A percentile compares a stretch with the other conserved stretches of the same genome.
These are phyloP conservation scores for Cicer judaicum DNA, from an alignment of 306 rosid species.

Conservation along the genomic window DNA sequence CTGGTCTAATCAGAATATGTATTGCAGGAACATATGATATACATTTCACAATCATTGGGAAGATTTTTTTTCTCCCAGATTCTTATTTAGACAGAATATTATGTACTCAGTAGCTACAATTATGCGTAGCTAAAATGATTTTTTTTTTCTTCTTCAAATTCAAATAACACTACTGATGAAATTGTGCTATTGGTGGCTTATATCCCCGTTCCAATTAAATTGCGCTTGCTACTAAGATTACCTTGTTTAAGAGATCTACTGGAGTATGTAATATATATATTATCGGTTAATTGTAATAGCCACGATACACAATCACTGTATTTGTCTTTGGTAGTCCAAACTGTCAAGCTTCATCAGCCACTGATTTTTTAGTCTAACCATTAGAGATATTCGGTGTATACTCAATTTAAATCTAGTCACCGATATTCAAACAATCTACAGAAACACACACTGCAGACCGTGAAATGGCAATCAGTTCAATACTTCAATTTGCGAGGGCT, in stretches of 20 bases:
- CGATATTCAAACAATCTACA: slow-evolving; percentile 9
- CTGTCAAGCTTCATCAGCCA: too few relatives aligned
- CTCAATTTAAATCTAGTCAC: neutral
- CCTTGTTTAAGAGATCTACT: neutral
- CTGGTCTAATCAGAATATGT: slow-evolving; percentile 45
- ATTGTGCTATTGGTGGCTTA: slow-evolving; percentile 10
- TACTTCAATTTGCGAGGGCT: neutral
- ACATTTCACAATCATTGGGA: slow-evolving; percentile 45
- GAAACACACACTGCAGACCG: neutral
- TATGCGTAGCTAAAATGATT: slow-evolving; percentile 28
- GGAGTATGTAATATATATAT: neutral
- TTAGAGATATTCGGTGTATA: neutral
- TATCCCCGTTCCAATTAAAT: neutral
- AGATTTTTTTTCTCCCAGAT: slow-evolving; percentile 36
- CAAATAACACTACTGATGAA: slow-evolving; percentile 19
- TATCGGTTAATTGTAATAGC: neutral
- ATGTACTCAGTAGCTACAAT: slow-evolving; percentile 33
- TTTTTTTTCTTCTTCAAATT: slow-evolving; percentile 1
- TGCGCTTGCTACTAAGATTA: neutral
- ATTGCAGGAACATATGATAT: slow-evolving; percentile 41
- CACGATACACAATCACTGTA: neutral
- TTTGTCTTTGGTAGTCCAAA: neutral
- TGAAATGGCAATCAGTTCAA: neutral
- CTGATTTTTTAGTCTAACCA: neutral
- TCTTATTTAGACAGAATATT: slow-evolving; percentile 48